These are phyloP conservation scores for Phytophthora hybrid DNA, from an alignment of 352 stramenopile species.

Conservation along the genomic window DNA sequence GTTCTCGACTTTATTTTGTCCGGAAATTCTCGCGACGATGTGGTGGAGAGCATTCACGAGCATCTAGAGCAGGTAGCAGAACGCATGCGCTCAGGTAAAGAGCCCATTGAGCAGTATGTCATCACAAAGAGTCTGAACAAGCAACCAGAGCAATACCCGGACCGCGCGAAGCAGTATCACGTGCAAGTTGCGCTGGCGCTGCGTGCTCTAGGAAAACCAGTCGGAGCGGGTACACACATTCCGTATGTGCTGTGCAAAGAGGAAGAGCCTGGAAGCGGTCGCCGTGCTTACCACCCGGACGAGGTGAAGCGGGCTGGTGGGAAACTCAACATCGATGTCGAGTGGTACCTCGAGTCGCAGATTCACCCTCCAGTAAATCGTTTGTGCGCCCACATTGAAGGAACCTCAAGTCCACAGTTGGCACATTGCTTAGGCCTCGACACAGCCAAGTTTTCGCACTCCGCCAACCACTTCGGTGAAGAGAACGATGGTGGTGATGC, in stretches of 20 bases:
- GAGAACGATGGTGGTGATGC: slow-evolving; percentile 86
- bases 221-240: slow-evolving; percentile 99
- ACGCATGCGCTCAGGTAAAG: slow-evolving; percentile 94
- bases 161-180: slow-evolving; percentile 97
- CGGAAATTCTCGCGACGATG: slow-evolving; percentile 93
- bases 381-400: slow-evolving; percentile 99
- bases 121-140: slow-evolving; percentile 99
- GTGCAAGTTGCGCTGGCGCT: slow-evolving; percentile 98
- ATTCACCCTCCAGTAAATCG: slow-evolving; percentile 98
- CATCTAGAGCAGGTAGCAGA: slow-evolving; percentile 93
- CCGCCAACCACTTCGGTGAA: slow-evolving; percentile 80
- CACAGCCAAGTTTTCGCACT: slow-evolving; percentile 93
- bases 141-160: slow-evolving; percentile 97
- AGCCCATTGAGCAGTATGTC: slow-evolving; percentile 97
- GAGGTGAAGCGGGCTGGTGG: slow-evolving; percentile 80
- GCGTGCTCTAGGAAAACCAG: slow-evolving; percentile 93
- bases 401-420: slow-evolving; percentile 94
- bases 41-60: slow-evolving; percentile 98
- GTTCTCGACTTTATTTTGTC: slow-evolving; percentile 98
- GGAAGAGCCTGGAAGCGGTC: slow-evolving; percentile 76
- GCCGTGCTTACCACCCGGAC: slow-evolving; percentile 89
- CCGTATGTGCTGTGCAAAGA: slow-evolving; percentile 97
- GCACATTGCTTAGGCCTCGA: slow-evolving; percentile 98
- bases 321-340: slow-evolving; percentile 93
- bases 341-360: slow-evolving; percentile 97